phyloP scores from a whole-genome alignment of 1,139 yeast genomes.

The Sugiyamaella neomexicana region DNA sequence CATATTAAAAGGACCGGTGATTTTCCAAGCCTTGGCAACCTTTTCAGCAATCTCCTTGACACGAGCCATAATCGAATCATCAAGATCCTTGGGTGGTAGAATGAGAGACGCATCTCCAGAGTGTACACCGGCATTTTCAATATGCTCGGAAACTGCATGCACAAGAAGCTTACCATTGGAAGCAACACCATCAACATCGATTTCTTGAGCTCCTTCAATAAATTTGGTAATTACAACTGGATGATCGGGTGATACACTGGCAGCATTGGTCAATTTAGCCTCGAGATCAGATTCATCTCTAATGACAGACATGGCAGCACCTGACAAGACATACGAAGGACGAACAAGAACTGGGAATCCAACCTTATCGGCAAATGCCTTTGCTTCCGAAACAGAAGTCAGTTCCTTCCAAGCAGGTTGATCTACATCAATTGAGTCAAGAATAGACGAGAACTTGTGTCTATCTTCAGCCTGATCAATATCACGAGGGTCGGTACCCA shows the following conservation, averaged over 20 bases:
- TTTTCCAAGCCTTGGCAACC: conserved; percentile 92
- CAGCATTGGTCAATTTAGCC: conserved; percentile 77
- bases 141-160: conserved; percentile 97
- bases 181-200: conserved; percentile 97
- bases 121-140: conserved; percentile 98
- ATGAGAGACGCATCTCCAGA: conserved; percentile 98
- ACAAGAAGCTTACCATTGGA: conserved; percentile 81
- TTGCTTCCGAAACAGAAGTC: conserved; percentile 82
- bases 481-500: conserved; percentile 93
- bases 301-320: conserved; percentile 98
- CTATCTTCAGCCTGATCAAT: conserved; percentile 98
- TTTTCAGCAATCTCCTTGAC: conserved; percentile 92
- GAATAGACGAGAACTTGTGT: conserved; percentile 92
- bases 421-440: conserved; percentile 88
- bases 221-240: conserved; percentile 97
- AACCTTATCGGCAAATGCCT: conserved; percentile 77
- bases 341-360: conserved; percentile 96
- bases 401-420: conserved; percentile 98
- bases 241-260: conserved; percentile 90
- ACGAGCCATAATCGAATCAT: conserved; percentile 82
- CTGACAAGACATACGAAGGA: conserved; percentile 95
- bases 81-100: conserved; percentile 86
- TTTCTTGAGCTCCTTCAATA: conserved; percentile 93
- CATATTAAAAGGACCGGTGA: conserved; percentile 98
- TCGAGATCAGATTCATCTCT: conserved; percentile 75